Conservation (phyloP, 2,329 filamentous ascomycete genomes). For the Sporothrix dimorphospora region DNA sequence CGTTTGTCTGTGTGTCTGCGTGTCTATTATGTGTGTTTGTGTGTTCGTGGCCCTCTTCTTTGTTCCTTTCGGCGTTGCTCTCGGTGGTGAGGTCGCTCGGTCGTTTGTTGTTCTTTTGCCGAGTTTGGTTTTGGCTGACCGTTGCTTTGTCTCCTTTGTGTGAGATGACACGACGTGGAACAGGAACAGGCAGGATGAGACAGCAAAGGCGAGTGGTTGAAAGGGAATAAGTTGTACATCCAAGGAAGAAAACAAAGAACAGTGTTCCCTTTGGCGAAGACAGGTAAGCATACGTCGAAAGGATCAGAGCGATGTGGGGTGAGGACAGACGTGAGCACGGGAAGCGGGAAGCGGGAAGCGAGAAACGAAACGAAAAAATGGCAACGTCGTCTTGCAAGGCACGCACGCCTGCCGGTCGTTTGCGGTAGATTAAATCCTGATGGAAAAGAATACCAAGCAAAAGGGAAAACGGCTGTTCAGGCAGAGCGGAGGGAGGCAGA, state of each 20-base stretch:
- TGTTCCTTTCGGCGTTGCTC: neutral
- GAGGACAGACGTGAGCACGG: neutral
- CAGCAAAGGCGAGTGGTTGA: neutral
- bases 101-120: neutral
- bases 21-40: neutral
- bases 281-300: neutral
- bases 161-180: slow-evolving; percentile 3
- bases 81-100: neutral
- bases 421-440: neutral
- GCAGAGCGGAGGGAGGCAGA: slow-evolving; percentile 4
- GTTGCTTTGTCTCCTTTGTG: slow-evolving; percentile 6
- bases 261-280: neutral
- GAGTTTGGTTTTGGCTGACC: neutral
- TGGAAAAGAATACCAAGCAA: neutral
- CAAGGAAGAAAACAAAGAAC: neutral
- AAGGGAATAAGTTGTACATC: neutral
- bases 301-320: neutral
- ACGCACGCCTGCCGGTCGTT: neutral
- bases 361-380: neutral
- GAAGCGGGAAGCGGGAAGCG: neutral
- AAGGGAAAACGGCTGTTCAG: neutral
- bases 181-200: neutral
- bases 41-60: neutral
- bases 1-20: no score
- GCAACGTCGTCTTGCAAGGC: neutral